phyloP scores from a whole-genome alignment of 2,329 filamentous ascomycete genomes.

The Paecilomyces sp. region DNA sequence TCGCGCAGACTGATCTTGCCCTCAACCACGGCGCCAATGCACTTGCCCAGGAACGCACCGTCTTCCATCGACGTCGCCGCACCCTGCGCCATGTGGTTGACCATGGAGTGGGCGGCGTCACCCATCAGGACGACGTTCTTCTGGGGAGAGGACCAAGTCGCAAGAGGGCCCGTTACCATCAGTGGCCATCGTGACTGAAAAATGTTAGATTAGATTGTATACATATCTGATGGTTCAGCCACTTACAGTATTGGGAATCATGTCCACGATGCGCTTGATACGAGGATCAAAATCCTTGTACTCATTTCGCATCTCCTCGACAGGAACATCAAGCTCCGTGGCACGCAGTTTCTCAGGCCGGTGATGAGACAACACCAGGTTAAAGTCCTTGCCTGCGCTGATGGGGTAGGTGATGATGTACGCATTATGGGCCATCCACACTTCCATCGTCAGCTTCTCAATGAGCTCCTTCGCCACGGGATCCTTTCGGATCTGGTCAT shows the following conservation, averaged over 20 bases:
- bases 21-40: slow-evolving; percentile 27
- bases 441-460: slow-evolving; percentile 37
- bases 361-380: slow-evolving; percentile 41
- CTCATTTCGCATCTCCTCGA: slow-evolving; percentile 36
- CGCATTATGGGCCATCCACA: slow-evolving; percentile 30
- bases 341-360: slow-evolving; percentile 26
- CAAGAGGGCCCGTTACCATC: slow-evolving; percentile 35
- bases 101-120: slow-evolving; percentile 37
- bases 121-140: slow-evolving; percentile 41
- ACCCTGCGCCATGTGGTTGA: slow-evolving; percentile 39
- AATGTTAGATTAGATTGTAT: not conserved
- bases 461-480: slow-evolving; percentile 33
- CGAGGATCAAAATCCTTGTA: slow-evolving; percentile 41
- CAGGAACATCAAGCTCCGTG: slow-evolving; percentile 29
- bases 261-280: slow-evolving; percentile 35
- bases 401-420: slow-evolving; percentile 44
- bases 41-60: slow-evolving; percentile 33
- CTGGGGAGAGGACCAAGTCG: slow-evolving; percentile 33
- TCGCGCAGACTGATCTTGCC: slow-evolving; percentile 25
- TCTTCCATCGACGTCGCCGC: slow-evolving; percentile 41
- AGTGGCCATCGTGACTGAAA: slow-evolving; percentile 33
- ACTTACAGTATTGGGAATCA: slow-evolving; percentile 27
- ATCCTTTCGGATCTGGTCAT: slow-evolving; percentile 36
- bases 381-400: slow-evolving; percentile 37
- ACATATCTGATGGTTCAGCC: not conserved